phyloP scores from a whole-genome alignment of 163 green algal genomes.

The Dunaliella salina region DNA sequence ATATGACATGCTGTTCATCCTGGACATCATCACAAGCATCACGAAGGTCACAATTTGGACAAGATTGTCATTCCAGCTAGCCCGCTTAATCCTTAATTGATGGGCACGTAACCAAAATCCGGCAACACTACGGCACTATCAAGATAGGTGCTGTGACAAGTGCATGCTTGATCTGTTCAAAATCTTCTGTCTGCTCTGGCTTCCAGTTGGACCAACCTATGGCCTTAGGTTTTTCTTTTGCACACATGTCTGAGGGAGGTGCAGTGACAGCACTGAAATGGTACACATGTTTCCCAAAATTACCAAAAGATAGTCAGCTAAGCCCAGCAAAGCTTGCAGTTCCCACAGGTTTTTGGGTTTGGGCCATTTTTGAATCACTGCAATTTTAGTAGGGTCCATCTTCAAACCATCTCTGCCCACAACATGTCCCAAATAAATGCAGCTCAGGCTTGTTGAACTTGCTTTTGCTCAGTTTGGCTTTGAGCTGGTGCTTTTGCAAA shows the following conservation, averaged over 20 bases:
- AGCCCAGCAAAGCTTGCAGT: slow-evolving; percentile 33
- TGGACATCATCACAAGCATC: too few relatives aligned
- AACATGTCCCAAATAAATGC: slow-evolving; percentile 39
- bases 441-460: too few relatives aligned
- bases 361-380: slow-evolving; percentile 26
- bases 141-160: slow-evolving; percentile 26
- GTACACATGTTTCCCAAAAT: slow-evolving; percentile 41
- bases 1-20: too few relatives aligned
- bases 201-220: background rate
- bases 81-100: too few relatives aligned
- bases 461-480: slow-evolving; percentile 42
- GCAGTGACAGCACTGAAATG: slow-evolving; percentile 23
- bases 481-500: slow-evolving; percentile 42
- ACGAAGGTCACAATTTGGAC: too few relatives aligned
- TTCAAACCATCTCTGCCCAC: slow-evolving; percentile 29
- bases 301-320: slow-evolving; percentile 42
- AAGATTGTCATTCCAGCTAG: too few relatives aligned
- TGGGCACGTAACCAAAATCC: too few relatives aligned
- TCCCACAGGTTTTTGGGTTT: slow-evolving; percentile 21
- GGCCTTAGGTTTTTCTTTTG: background rate
- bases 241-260: slow-evolving; percentile 3
- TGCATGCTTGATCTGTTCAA: slow-evolving; percentile 21
- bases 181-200: slow-evolving; percentile 12
- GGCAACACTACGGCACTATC: too few relatives aligned
- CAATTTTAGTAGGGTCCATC: slow-evolving; percentile 28